phyloP scores from a whole-genome alignment of 2,329 filamentous ascomycete species.

The Diaporthe amygdali region DNA sequence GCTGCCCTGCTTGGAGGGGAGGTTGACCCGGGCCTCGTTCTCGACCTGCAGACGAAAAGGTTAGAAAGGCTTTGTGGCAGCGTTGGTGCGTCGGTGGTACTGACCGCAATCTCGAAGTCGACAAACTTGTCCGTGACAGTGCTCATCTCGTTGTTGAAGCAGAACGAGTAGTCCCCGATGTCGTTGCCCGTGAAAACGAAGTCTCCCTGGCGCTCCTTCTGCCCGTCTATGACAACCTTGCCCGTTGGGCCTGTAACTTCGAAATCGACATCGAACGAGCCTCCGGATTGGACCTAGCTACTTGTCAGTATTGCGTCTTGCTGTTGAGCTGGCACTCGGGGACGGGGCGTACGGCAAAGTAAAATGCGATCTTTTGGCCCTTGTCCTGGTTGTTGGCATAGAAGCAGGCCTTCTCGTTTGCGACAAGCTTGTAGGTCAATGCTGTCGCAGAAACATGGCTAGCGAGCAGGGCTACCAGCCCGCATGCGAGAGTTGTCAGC shows the following conservation, averaged over 20 bases:
- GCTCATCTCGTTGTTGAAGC: conserved; percentile 98
- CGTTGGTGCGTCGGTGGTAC: conserved; percentile 36
- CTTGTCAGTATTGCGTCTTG: background rate
- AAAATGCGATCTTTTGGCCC: conserved; percentile 93
- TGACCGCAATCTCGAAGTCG: conserved; percentile 94
- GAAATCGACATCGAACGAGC: conserved; percentile 97
- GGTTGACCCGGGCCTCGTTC: conserved; percentile 80
- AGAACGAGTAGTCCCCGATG: conserved; percentile 90
- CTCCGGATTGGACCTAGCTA: conserved; percentile 90
- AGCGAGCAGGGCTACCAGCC: conserved; percentile 74
- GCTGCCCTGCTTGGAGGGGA: conserved; percentile 88
- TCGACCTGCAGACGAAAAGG: conserved; percentile 69
- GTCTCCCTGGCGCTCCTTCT: conserved; percentile 93
- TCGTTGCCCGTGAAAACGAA: conserved; percentile 96
- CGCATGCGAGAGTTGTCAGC: conserved; percentile 63
- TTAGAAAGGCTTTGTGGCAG: background rate
- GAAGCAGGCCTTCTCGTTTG: conserved; percentile 97
- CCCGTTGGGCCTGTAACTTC: conserved; percentile 80
- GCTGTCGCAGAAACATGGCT: conserved; percentile 83
- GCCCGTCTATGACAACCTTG: conserved; percentile 81
- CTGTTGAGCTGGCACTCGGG: background rate
- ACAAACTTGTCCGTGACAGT: conserved; percentile 97
- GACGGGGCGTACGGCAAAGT: conserved; percentile 82
- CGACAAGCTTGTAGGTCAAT: conserved; percentile 87
- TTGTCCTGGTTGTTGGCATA: conserved; percentile 79